A percentile compares a stretch with the other conserved stretches of the same genome.
These are phyloP conservation scores for Phytopythium boreale DNA, from an alignment of 352 stramenopile species.

Conservation along the genomic window DNA sequence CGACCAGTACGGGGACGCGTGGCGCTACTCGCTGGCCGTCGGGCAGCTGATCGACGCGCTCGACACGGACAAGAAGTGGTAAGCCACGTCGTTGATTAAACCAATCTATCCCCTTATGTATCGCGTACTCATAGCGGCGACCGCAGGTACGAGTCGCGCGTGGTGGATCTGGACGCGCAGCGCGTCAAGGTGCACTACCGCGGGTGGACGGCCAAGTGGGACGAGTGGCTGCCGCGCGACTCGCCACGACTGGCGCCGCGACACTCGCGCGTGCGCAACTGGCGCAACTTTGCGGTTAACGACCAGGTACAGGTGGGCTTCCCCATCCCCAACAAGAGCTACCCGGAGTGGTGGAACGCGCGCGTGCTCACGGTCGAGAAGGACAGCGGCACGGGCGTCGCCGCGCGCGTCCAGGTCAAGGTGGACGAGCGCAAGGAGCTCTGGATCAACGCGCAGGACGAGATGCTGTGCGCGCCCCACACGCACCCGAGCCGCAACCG, in stretches of 20 bases:
- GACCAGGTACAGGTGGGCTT: conserved; percentile 38
- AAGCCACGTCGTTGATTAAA: not conserved
- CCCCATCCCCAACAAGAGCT: conserved; percentile 12
- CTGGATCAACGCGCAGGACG: conserved; percentile 43
- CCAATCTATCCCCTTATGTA: too few species aligned
- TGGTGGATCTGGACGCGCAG: conserved; percentile 25
- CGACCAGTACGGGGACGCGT: conserved; percentile 34
- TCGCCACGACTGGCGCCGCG: conserved; percentile 89
- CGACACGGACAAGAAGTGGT: conserved; percentile 75
- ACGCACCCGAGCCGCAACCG: conserved; percentile 38
- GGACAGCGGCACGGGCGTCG: conserved; percentile 23
- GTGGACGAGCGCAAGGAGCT: conserved; percentile 21
- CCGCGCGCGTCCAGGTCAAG: conserved; percentile 28
- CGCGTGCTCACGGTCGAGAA: conserved; percentile 6
- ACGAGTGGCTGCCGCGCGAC: conserved; percentile 91
- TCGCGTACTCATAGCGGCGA: not conserved
- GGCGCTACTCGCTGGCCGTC: conserved; percentile 52
- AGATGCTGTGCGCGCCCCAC: conserved; percentile 33
- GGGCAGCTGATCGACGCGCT: conserved; percentile 66
- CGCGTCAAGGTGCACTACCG: conserved; percentile 93
- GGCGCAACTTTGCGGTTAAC: conserved; percentile 37
- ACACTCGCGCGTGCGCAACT: conserved; percentile 62
- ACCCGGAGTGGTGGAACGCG: conserved; percentile 36
- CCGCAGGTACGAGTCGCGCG: conserved; percentile 37
- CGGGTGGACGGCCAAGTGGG: conserved; percentile 93